Evolutionary conservation across 345 rosid genomes (phyloP), one percentile per base, ranked within the genome.

Genomic region (Adansonia digitata): DNA sequence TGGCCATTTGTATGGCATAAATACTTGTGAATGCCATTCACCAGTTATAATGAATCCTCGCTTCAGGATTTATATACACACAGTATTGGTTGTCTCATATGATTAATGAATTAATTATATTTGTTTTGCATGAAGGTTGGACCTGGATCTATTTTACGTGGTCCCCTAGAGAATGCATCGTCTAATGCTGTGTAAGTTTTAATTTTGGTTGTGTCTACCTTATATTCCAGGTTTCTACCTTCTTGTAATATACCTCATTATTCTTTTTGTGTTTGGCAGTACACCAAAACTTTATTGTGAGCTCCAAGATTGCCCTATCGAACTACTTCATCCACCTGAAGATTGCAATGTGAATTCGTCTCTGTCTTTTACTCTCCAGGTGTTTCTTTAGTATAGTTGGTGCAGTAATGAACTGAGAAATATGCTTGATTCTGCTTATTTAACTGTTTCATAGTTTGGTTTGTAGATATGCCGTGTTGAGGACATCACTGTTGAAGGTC

Each of bases 261-360:
- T 39, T 37, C 46, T 78, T 67, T 53, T 77, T 69, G 74, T 81
- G 51, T 56, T 68, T 72, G 77, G 76, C 81, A 95, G 98, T 73
- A 91, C 92, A 9, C 99, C 97, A 59, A 90, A 83, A 84, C 97
- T 96, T 73, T 84, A 92, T 76, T 96, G 99, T 60, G 92, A 88
- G 62, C 86, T 69, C 66, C 83, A 89, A 80, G 87, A 89, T 73
- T 96, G 99, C 85, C 98, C 99, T 2, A 62, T 78, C 70, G 99
- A 95, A 84, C 81, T 95, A 29, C 86, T 95, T 57, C 84, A 79
- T 76, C 99, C 99, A 7, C 99, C 99, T 80, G 99, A 95, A 82
- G 99, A 95, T 82, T 95, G 99, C 94, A 95, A 89, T 80, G 97
- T 95, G 83, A 95, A 95, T 85, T 77, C 98, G 26, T 91, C 99